These are phyloP conservation scores for Friedmanniomyces simplex DNA, from an alignment of 495 filamentous ascomycete genomes.

Conservation along the genomic window DNA sequence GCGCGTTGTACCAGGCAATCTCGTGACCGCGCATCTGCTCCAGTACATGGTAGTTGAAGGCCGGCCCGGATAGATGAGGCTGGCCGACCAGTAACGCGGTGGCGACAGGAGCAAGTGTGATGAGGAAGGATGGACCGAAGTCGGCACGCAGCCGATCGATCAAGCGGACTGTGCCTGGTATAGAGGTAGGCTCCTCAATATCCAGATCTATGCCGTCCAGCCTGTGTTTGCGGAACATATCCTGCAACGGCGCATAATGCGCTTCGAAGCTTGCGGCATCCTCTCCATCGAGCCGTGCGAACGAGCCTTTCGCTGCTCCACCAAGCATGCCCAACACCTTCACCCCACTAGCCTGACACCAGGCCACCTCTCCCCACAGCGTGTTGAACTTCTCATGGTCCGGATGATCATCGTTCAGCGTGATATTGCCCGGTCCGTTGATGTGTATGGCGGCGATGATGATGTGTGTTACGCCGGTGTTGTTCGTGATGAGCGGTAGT, in stretches of 20 bases:
- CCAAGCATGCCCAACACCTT: conserved; percentile 39
- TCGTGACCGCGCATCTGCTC: conserved; percentile 27
- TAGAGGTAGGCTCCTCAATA: conserved; percentile 33
- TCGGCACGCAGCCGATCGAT: conserved; percentile 33
- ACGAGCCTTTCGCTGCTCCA: conserved; percentile 35
- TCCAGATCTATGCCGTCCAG: conserved; percentile 38
- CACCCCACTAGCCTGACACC: conserved; percentile 34
- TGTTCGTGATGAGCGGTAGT: conserved; percentile 35
- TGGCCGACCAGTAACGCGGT: conserved; percentile 32
- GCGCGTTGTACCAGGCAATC: conserved; percentile 36
- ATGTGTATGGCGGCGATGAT: conserved; percentile 39
- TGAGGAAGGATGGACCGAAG: conserved; percentile 36
- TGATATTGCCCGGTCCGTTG: conserved; percentile 35
- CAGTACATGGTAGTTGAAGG: conserved; percentile 32
- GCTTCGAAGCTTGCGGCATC: conserved; percentile 30
- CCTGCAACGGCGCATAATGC: conserved; percentile 33
- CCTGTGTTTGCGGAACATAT: conserved; percentile 25
- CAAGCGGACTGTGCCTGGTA: conserved; percentile 27
- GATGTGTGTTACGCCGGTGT: conserved; percentile 38
- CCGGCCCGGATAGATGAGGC: conserved; percentile 30
- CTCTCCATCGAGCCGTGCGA: conserved; percentile 28
- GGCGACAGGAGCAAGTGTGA: conserved; percentile 36
- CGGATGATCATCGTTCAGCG: conserved; percentile 35
- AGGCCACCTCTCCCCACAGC: conserved; percentile 34
- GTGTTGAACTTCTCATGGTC: conserved; percentile 23